A percentile compares a stretch with the other conserved stretches of the same genome.
phyloP scores from a whole-genome alignment of 257 asterid genomes.

The Paraleonurus japonicus region DNA sequence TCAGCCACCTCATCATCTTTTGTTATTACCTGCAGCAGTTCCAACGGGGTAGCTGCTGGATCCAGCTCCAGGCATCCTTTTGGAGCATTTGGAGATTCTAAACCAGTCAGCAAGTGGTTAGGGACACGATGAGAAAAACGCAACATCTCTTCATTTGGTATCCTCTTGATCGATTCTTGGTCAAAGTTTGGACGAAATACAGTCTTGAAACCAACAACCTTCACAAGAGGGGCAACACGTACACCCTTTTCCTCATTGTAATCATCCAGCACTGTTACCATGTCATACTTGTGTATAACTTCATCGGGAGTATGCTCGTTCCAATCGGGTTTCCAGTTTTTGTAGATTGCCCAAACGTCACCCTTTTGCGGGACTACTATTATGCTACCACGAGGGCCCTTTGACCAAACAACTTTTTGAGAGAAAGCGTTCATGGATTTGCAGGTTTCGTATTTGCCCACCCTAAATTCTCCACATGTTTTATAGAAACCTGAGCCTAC shows the following conservation, averaged over 20 bases:
- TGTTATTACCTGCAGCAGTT: constrained; percentile 52
- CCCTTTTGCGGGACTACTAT: constrained; percentile 60
- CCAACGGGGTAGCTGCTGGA: constrained; percentile 80
- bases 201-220: constrained; percentile 68
- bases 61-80: constrained; percentile 75
- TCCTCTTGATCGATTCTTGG: constrained; percentile 36
- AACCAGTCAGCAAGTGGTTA: constrained; percentile 47
- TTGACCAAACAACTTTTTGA: constrained; percentile 64
- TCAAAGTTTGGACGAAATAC: constrained; percentile 58
- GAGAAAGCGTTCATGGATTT: constrained; percentile 63
- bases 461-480: constrained; percentile 80
- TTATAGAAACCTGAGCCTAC: constrained; percentile 67
- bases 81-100: constrained; percentile 58
- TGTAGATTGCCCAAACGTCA: constrained; percentile 79
- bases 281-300: constrained; percentile 62
- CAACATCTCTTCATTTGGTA: constrained; percentile 69
- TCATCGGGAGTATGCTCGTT: constrained; percentile 52
- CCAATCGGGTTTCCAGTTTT: constrained; percentile 71
- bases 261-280: constrained; percentile 58
- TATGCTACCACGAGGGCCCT: constrained; percentile 51
- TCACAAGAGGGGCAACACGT: constrained; percentile 55
- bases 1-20: constrained; percentile 34
- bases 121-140: constrained; percentile 80
- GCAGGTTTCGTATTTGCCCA: constrained; percentile 46
- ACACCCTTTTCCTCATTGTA: constrained; percentile 57